Percentiles rank a stretch among this genome's conserved stretches.
Evolutionary conservation across 129 eudicot genomes (phyloP).

Genomic region (Ambrosia artemisiifolia): DNA sequence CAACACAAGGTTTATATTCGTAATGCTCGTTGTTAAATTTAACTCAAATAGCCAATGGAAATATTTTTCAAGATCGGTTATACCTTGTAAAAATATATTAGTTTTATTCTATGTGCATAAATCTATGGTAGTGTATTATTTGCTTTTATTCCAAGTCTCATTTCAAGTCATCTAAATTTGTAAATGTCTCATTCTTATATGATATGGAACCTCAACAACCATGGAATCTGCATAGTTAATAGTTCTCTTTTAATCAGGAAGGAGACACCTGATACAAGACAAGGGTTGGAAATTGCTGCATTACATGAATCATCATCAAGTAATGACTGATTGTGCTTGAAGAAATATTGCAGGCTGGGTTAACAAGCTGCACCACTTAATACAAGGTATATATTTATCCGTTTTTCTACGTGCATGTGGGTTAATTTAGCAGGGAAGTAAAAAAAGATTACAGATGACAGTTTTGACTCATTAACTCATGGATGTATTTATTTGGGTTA

Average conservation of each 20-base stretch:
- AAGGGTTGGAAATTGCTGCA: conserved; percentile 11
- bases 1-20: conserved; percentile 23
- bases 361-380: conserved; percentile 18
- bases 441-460: background rate
- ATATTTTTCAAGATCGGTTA: background rate
- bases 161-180: background rate
- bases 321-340: conserved; percentile 16
- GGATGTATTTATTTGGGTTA: background rate
- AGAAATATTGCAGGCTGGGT: conserved; percentile 12
- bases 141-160: conserved; percentile 1
- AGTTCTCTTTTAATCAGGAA: conserved; percentile 8
- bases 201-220: conserved; percentile 14
- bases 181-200: background rate
- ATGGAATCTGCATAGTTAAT: conserved; percentile 10
- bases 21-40: conserved; percentile 27
- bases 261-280: conserved; percentile 6
- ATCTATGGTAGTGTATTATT: background rate
- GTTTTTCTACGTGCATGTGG: background rate
- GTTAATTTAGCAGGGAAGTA: background rate
- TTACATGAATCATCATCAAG: background rate
- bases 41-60: conserved; percentile 17
- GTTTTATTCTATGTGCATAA: no score
- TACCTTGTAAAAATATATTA: background rate
- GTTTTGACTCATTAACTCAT: background rate
- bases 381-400: conserved; percentile 23